Percentiles rank a stretch among this genome's conserved stretches.
These are phyloP conservation scores for Phlegmacium glaucopus DNA, from an alignment of 768 basidiomycete genomes.

Conservation along the genomic window DNA sequence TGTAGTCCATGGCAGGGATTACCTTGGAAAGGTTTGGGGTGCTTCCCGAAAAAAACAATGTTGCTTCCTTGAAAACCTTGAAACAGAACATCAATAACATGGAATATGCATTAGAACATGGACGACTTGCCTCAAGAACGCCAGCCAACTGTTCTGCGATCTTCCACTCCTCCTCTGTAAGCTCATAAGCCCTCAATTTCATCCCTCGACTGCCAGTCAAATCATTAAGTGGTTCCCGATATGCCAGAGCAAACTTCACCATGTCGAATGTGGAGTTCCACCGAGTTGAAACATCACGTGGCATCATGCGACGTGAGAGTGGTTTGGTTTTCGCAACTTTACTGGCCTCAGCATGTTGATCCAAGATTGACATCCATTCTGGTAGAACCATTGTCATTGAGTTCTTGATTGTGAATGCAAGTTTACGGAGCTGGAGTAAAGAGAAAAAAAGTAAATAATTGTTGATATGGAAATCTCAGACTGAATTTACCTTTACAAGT, in stretches of 20 bases:
- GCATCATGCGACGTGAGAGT: too few relatives aligned
- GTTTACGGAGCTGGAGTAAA: slow-evolving; percentile 15
- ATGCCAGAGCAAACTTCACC: background rate
- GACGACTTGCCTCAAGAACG: background rate
- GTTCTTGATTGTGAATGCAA: slow-evolving; percentile 21
- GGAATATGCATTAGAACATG: background rate
- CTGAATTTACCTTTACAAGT: slow-evolving; percentile 26
- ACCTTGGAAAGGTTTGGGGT: background rate
- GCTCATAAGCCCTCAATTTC: background rate
- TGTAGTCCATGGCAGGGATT: background rate
- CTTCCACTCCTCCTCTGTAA: background rate
- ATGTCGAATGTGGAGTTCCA: slow-evolving; percentile 32
- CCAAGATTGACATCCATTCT: slow-evolving; percentile 13
- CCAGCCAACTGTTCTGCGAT: background rate
- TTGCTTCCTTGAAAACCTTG: background rate
- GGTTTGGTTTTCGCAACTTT: background rate
- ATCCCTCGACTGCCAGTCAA: background rate
- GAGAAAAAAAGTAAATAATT: slow-evolving; percentile 6
- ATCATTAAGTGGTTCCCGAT: background rate
- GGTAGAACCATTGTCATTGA: slow-evolving; percentile 18
- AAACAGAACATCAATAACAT: background rate
- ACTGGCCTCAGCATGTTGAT: slow-evolving; percentile 1
- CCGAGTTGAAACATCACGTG: slow-evolving; percentile 32
- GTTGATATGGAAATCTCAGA: background rate
- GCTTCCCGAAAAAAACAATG: background rate